These are phyloP conservation scores for Sanghuangporus baumii DNA, from an alignment of 1,284 basidiomycete genomes.

Conservation along the genomic window DNA sequence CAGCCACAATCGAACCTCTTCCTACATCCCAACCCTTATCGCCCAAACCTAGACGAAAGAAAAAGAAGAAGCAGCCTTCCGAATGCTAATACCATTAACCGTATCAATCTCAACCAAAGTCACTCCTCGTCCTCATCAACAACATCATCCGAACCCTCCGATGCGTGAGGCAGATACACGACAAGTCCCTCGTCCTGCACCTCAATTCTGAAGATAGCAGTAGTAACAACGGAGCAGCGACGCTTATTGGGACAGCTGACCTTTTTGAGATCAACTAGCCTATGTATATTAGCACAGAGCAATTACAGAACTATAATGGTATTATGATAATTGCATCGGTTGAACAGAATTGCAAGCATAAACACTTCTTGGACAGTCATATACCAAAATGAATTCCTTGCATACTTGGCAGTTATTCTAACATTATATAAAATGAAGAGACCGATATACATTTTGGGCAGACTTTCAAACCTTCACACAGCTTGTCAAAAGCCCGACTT, in stretches of 20 bases:
- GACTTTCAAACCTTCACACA: no score
- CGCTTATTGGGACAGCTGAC: neutral
- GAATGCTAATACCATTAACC: constrained; percentile 24
- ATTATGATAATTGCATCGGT: no score
- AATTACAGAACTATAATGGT: no score
- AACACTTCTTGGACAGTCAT: no score
- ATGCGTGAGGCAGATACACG: constrained; percentile 62
- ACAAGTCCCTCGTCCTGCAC: constrained; percentile 58
- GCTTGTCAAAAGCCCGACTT: no score
- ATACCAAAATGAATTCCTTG: no score
- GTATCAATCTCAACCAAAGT: constrained; percentile 24
- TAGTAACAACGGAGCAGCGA: neutral
- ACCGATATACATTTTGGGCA: no score
- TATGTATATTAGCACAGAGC: no score
- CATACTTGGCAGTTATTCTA: no score
- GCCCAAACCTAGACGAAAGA: constrained; percentile 11
- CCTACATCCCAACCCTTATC: constrained; percentile 25
- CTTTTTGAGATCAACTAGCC: no score
- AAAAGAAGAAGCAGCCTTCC: constrained; percentile 25
- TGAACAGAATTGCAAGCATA: no score
- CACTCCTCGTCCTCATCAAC: constrained; percentile 62
- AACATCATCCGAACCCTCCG: constrained; percentile 67
- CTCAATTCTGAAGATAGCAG: constrained; percentile 15
- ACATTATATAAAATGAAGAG: no score
- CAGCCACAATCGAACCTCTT: constrained; percentile 25